Base-by-base conservation (phyloP, 306 rosid species). In the Fragaria iinumae region DNA sequence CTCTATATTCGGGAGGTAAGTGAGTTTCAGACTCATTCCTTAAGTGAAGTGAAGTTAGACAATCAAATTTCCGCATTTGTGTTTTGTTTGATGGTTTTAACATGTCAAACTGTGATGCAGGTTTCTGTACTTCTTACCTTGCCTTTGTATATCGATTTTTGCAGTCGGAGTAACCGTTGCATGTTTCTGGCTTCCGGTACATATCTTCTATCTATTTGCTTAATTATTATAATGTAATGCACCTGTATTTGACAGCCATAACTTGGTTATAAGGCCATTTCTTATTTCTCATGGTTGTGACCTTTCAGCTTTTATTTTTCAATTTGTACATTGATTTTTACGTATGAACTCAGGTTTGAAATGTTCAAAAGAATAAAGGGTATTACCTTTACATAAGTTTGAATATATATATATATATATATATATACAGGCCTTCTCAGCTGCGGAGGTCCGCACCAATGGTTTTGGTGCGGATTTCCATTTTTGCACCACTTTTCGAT, bases 1-100 rank as follows among this genome's bases (percentile, higher is more conserved):
- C 53, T 91, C 96, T 25, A 64, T 94, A 44, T 90, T 88, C 77
- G 98, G 96, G 48, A 87, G 91, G 98, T 95, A 87, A 85, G 84
- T 75, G 41, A 9, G 60, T 27, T 80, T 69, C 34, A 32, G 34
- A 29, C 53, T 17, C 27, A 5, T 75, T 48, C 50, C 10, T 56
- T 16, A 29, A 18, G 48, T 56, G 25, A 7, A 32, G 11, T 59
- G 43, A 48, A 44, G 38, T 44, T 41, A 34, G 23, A 41, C n/a
- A 2, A 41, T 71, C 55, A 59, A 47, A 20, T 63, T 65, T 68
- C 62, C 11, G 0, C 34, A 10, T 65, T 34, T 25, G 6, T 32
- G 13, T 29, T 14, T 38, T 32, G 21, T 34, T 57, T 82, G 29
- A 73, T 57, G 34, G 55, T 71, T 64, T 32, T 21, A n/a, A 56